Conservation (phyloP, 2,329 filamentous ascomycete genomes). For the Nemania sp. region DNA sequence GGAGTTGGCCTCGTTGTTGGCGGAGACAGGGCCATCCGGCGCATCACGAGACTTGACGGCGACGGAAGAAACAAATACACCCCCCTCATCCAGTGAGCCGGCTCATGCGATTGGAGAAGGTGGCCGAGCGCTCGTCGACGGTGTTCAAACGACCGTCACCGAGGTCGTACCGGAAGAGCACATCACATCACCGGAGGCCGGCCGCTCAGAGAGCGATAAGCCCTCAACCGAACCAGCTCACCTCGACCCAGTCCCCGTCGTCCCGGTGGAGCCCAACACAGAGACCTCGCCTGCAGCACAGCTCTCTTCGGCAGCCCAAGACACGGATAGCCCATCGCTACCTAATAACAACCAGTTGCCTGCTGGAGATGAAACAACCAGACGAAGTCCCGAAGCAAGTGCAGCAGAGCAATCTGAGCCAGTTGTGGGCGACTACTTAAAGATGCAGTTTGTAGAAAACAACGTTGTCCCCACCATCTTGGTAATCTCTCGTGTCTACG, state of each 20-base stretch:
- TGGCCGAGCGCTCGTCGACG: background rate
- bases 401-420: conserved; percentile 50
- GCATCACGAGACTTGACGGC: background rate
- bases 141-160: conserved; percentile 6
- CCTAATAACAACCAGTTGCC: background rate
- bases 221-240: background rate
- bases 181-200: background rate
- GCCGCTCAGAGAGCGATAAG: background rate
- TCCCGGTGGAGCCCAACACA: background rate
- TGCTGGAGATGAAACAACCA: conserved; percentile 3
- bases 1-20: conserved; percentile 27
- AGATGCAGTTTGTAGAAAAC: conserved; percentile 95
- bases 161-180: conserved; percentile 13
- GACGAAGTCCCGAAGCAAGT: conserved; percentile 8
- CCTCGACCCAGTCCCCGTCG: background rate
- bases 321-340: background rate
- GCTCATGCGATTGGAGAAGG: background rate
- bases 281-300: conserved; percentile 2
- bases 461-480: conserved; percentile 93
- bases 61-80: background rate
- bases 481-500: conserved; percentile 55
- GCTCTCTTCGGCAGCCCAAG: background rate
- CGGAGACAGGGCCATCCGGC: conserved; percentile 4
- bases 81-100: background rate
- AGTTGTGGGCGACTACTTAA: conserved; percentile 91